These are phyloP conservation scores for Arabidopsis lyrata DNA, from an alignment of 441 rosid genomes.

Conservation along the genomic window DNA sequence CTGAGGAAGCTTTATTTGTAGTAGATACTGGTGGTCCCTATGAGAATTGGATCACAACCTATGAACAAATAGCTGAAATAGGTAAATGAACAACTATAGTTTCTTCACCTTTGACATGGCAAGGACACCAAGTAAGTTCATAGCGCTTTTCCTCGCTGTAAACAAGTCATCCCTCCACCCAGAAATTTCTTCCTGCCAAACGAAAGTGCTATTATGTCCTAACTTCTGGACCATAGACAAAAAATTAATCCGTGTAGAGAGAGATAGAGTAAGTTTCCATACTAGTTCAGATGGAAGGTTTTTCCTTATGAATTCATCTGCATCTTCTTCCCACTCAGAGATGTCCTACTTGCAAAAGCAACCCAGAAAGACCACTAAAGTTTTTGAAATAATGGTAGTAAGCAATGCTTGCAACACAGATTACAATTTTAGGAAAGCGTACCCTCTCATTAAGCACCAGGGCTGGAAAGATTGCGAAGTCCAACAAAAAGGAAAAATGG, in stretches of 20 bases:
- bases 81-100: slow-evolving; percentile 23
- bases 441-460: slow-evolving; percentile 82
- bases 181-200: slow-evolving; percentile 74
- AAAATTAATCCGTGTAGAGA: slow-evolving; percentile 20
- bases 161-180: slow-evolving; percentile 94
- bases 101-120: slow-evolving; percentile 77
- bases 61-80: slow-evolving; percentile 34
- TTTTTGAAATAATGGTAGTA: slow-evolving; percentile 19
- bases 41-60: slow-evolving; percentile 39
- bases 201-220: slow-evolving; percentile 21
- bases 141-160: slow-evolving; percentile 88
- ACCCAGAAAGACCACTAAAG: slow-evolving; percentile 22
- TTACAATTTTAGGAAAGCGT: slow-evolving; percentile 33
- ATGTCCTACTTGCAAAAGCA: slow-evolving; percentile 61
- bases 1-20: slow-evolving; percentile 51
- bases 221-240: slow-evolving; percentile 12
- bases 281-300: slow-evolving; percentile 91
- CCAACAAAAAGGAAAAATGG: slow-evolving; percentile 75
- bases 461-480: slow-evolving; percentile 81
- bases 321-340: slow-evolving; percentile 90
- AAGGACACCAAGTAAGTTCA: slow-evolving; percentile 84
- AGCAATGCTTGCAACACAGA: slow-evolving; percentile 26
- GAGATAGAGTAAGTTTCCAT: slow-evolving; percentile 43
- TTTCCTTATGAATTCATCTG: slow-evolving; percentile 83
- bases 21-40: slow-evolving; percentile 78